Conservation (phyloP, 805 yeast genomes). For the Kazachstania martiniae region DNA sequence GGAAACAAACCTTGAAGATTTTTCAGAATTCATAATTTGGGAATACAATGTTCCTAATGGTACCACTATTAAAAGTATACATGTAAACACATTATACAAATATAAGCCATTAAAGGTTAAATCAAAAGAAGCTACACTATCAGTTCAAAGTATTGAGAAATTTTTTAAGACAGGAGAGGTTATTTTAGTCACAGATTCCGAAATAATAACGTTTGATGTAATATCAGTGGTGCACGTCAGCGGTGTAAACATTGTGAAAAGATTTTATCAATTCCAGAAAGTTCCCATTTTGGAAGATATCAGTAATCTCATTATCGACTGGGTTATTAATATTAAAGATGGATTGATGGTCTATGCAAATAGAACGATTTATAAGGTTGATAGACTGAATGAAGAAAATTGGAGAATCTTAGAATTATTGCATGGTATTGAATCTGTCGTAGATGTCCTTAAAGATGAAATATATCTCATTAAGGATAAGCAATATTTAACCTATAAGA, state of each 20-base stretch:
- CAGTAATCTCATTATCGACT: conserved; percentile 9
- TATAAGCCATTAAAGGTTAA: conserved; percentile 15
- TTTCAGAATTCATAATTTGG: conserved; percentile 19
- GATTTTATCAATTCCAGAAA: conserved; percentile 14
- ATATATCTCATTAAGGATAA: conserved; percentile 15
- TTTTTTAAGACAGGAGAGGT: conserved; percentile 24
- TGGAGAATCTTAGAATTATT: conserved; percentile 13
- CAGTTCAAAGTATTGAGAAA: conserved; percentile 8
- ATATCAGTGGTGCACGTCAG: conserved; percentile 16
- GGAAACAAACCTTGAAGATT: conserved; percentile 4
- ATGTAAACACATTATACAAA: conserved; percentile 17
- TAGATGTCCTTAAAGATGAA: conserved; percentile 18
- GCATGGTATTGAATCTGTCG: conserved; percentile 19
- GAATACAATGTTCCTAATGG: conserved; percentile 15
- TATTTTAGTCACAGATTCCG: conserved; percentile 11
- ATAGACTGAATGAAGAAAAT: conserved; percentile 6
- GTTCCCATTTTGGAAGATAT: conserved; percentile 6
- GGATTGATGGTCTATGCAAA: conserved; percentile 17
- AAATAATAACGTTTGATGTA: conserved; percentile 18
- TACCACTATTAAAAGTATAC: conserved; percentile 6
- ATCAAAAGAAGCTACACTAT: conserved; percentile 8
- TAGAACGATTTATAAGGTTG: conserved; percentile 12
- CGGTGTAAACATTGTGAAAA: conserved; percentile 18
- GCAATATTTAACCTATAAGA: conserved; percentile 7
- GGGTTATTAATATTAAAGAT: conserved; percentile 18